Base-by-base conservation (phyloP, 2,329 filamentous ascomycete genomes). In the Lachnellula suecica region DNA sequence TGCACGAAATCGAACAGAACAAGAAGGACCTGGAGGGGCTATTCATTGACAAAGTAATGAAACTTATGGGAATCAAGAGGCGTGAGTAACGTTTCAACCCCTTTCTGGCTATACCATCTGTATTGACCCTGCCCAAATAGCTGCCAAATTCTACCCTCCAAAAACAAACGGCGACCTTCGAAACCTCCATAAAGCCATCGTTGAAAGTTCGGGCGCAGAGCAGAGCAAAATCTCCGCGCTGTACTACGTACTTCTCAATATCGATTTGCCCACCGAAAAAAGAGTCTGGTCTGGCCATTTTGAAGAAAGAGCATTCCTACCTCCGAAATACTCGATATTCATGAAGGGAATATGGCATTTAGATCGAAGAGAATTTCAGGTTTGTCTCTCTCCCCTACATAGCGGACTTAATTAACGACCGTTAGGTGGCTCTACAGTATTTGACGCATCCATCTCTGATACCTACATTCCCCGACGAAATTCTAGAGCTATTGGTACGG, bases 321-420 rank as follows among this genome's bases (percentile, higher is more conserved):
- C 91, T 1, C 77, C 79, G 50, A 89, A 86, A 60, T 95, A 93
- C 68, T 83, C 85, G 69, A 83, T 89, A 42, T 89, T 92, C 62
- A 90, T 94, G 72, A 84, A 88, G 61, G 91, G 91, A 0, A 72
- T 95, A 9, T 95, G 90, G 89, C 77, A 88, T 62, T 75, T 96
- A 68, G 91, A 96, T 66, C 80, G 82, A 40, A 74, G 84, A 41
- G 78, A 90, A 51, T 91, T 89, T 64, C 73, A 78, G 59, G 84
- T 87, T 64, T 6, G 71, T 60, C 23, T 83, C 15, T 9, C 4
- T 35, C 31, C 17, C 7, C 23, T 20, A 45, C n/a, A 48, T 23
- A 20, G 29, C 24, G 19, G 48, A 52, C 45, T 15, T 53, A 52
- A 52, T 61, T 68, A 49, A 71, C 59, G 29, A 56, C 22, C 20